These are phyloP conservation scores for Mucuna pruriens DNA, from an alignment of 306 rosid genomes.

Conservation along the genomic window DNA sequence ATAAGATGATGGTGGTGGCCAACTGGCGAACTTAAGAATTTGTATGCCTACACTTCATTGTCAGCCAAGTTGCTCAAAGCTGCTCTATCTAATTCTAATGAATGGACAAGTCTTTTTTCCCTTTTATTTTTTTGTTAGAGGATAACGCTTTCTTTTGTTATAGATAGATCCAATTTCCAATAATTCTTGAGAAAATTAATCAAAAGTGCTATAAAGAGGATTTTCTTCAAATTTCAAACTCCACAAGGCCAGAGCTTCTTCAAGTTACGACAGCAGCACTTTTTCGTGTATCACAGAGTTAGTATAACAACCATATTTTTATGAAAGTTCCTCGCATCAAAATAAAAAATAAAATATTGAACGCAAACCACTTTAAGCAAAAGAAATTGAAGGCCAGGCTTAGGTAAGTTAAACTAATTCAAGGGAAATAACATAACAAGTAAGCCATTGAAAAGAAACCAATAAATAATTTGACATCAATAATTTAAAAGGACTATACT, in stretches of 20 bases:
- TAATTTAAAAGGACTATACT: not conserved
- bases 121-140: not conserved
- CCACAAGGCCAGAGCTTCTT: not conserved
- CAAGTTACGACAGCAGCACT: not conserved
- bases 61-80: too few species aligned
- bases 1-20: not conserved
- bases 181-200: not conserved
- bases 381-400: not conserved
- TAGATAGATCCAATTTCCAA: not conserved
- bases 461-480: not conserved
- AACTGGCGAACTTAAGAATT: not conserved
- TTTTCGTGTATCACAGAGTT: not conserved
- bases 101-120: not conserved
- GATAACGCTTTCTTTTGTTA: not conserved
- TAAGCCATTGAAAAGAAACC: too few species aligned
- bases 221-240: not conserved
- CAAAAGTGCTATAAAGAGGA: not conserved
- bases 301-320: not conserved
- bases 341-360: not conserved
- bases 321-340: not conserved
- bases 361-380: not conserved
- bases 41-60: not conserved
- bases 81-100: not conserved
- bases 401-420: not conserved
- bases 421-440: too few species aligned